phyloP scores from a whole-genome alignment of 768 basidiomycete genomes.

The Mycena latifolia region DNA sequence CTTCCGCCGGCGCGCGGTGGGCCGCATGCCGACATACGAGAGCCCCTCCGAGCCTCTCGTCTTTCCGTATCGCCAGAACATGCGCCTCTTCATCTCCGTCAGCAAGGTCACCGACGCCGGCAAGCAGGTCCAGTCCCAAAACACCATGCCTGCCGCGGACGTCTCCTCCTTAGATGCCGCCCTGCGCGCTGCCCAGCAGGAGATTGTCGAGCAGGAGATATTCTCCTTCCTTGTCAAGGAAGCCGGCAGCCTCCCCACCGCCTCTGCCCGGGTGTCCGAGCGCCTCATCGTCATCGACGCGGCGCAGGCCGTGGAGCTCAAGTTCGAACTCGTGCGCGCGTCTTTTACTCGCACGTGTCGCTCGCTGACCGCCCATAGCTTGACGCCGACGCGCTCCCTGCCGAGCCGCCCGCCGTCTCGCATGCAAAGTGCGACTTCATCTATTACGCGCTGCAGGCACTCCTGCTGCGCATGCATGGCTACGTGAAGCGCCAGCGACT shows the following conservation, averaged over 20 bases:
- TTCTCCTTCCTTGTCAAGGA: constrained; percentile 81
- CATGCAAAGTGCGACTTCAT: constrained; percentile 73
- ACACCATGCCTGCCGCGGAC: constrained; percentile 47
- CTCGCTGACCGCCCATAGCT: constrained; percentile 43
- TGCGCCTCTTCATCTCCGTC: constrained; percentile 73
- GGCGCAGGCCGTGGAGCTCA: constrained; percentile 76
- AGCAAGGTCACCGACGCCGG: constrained; percentile 50
- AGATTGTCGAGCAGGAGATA: constrained; percentile 85
- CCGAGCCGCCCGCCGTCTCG: constrained; percentile 33
- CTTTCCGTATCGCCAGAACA: constrained; percentile 75
- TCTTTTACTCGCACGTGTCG: background rate
- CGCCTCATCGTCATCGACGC: constrained; percentile 81
- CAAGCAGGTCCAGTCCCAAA: constrained; percentile 48
- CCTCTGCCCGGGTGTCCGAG: constrained; percentile 84
- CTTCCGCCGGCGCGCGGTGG: constrained; percentile 80
- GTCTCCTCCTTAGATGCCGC: constrained; percentile 60
- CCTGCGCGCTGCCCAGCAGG: constrained; percentile 72
- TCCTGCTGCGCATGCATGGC: constrained; percentile 73
- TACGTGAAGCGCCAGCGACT: constrained; percentile 58
- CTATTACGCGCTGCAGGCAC: constrained; percentile 70
- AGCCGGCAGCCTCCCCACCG: constrained; percentile 81
- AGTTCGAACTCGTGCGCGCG: constrained; percentile 77
- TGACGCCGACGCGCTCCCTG: constrained; percentile 42
- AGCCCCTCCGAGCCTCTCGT: constrained; percentile 57
- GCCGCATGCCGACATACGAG: constrained; percentile 68